A percentile compares a stretch with the other conserved stretches of the same genome.
Conservation (phyloP, 2,329 filamentous ascomycete genomes). For the Epicoccum nigrum region DNA sequence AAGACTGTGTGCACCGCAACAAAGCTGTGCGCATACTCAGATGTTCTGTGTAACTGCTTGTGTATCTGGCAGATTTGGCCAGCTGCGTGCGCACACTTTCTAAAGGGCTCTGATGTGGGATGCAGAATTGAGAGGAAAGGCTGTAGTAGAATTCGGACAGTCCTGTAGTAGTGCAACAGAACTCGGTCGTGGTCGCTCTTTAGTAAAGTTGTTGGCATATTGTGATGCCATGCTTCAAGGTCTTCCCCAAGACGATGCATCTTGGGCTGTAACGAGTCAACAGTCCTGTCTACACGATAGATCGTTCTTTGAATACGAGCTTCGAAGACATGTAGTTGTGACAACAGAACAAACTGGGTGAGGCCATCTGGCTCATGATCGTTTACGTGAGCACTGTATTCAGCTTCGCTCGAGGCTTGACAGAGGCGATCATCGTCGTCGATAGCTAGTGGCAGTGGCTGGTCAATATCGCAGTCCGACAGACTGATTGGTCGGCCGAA, state of each 20-base stretch:
- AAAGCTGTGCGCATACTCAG: constrained; percentile 52
- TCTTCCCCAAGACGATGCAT: constrained; percentile 54
- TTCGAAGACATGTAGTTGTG: constrained; percentile 56
- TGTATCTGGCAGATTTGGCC: constrained; percentile 53
- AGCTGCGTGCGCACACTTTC: constrained; percentile 50
- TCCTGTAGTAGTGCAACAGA: constrained; percentile 58
- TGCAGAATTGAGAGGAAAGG: constrained; percentile 57
- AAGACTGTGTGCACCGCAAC: constrained; percentile 54
- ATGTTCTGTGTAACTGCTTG: constrained; percentile 51
- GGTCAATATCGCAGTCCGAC: constrained; percentile 59
- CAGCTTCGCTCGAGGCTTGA: background rate
- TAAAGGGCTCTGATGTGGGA: constrained; percentile 55
- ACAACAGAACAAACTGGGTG: constrained; percentile 36
- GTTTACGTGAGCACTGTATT: background rate
- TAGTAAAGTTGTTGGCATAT: constrained; percentile 43
- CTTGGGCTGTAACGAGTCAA: constrained; percentile 54
- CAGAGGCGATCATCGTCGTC: constrained; percentile 47
- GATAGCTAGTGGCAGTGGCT: constrained; percentile 55
- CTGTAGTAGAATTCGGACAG: constrained; percentile 58
- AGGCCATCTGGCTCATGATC: constrained; percentile 5
- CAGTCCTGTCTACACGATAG: constrained; percentile 56
- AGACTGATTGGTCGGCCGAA: constrained; percentile 59
- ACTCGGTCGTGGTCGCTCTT: constrained; percentile 54
- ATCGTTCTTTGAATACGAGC: constrained; percentile 60
- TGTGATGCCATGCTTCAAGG: constrained; percentile 56